phyloP scores from a whole-genome alignment of 2,329 filamentous ascomycete genomes.

The Diaporthe helianthi region DNA sequence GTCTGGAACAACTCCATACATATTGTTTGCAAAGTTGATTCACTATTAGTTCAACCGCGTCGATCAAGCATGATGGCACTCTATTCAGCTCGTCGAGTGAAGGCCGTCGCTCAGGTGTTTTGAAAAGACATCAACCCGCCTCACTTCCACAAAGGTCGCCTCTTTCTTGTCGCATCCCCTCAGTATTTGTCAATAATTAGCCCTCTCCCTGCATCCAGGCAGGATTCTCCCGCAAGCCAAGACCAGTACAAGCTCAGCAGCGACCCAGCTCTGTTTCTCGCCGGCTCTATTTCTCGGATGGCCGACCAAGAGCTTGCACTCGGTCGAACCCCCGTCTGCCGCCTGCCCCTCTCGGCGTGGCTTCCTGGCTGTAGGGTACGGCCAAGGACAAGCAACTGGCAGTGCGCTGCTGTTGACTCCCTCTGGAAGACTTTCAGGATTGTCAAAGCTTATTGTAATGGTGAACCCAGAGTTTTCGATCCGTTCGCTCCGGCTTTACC shows the following conservation, averaged over 20 bases:
- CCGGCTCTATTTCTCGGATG: neutral
- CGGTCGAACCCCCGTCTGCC: slow-evolving; percentile 1
- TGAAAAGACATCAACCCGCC: neutral
- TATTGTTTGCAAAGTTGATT: slow-evolving; percentile 16
- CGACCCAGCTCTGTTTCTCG: neutral
- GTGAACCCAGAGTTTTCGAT: neutral
- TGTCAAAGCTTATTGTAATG: neutral
- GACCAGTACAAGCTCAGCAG: neutral
- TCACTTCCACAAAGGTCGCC: neutral
- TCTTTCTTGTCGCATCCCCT: neutral
- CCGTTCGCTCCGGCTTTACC: neutral
- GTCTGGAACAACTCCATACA: slow-evolving; percentile 30
- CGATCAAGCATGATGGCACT: neutral
- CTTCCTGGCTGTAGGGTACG: neutral
- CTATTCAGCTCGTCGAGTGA: neutral
- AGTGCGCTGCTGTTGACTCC: neutral
- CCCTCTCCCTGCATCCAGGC: neutral
- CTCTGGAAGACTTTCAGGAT: neutral
- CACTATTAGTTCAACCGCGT: neutral
- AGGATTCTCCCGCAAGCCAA: slow-evolving; percentile 1
- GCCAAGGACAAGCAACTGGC: neutral
- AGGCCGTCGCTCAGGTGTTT: neutral
- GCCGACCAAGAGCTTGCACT: neutral
- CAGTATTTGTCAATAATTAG: neutral
- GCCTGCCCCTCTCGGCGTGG: neutral